Evolutionary conservation across 2,329 filamentous ascomycete genomes (phyloP), one percentile per base, ranked within the genome.

Genomic region (Hypoxylon sp.): DNA sequence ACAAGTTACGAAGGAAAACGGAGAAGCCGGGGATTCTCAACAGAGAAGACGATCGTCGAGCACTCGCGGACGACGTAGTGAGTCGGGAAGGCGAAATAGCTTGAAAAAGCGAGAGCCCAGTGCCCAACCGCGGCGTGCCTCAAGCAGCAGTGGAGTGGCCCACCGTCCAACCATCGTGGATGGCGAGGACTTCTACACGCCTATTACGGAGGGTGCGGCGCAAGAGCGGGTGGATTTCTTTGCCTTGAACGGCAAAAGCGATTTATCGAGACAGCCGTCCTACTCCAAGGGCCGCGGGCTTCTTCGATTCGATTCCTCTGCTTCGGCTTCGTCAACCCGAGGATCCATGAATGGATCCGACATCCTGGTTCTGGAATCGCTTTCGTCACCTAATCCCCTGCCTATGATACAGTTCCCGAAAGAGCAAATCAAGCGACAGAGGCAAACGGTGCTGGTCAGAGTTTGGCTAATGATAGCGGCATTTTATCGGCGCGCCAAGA

Each of bases 391-490:
- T 4, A 77, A 77, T 42, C 70, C 82, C 5, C 70, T 86, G 38
- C 83, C 84, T 0, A 66, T 79, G 13, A 75, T 86, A 15, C 79
- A 83, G 29, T 85, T 87, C 52, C 74, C 84, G 6, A 81, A 81
- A 63, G 81, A 81, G 8, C 81, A 82, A 64, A 77, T 81, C 60
- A 78, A 76, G 63, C 75, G 77, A 24, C 80, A 81, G 49, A 79
- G 83, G 40, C 78, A 75, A 26, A 76, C 77, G 5, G 78, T 86
- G 9, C 72, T 99, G 13, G 79, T 92, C 17, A 89, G 88, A 64
- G 87, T 97, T 26, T 99, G 95, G 95, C 80, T 97, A 7, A 89
- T 95, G 71, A 92, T 97, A 60, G 89, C 92, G 2, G 89, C 89
- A 0, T 88, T 98, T 63, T 99, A 98, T 71, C 86, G 92, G 23